Conservation (phyloP, 345 rosid genomes). For the Streptanthus diversifolius region DNA sequence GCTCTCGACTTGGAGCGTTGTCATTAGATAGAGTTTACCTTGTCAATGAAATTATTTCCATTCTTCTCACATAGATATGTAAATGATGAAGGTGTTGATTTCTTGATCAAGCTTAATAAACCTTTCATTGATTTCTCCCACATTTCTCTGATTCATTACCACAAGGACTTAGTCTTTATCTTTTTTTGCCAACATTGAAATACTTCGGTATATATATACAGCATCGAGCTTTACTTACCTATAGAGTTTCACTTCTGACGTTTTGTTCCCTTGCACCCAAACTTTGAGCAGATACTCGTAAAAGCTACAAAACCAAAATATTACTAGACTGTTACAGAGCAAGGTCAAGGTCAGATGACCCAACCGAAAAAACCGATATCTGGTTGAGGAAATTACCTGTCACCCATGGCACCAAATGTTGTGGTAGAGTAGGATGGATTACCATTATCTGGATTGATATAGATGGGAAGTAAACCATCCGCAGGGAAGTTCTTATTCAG, state of each 20-base stretch:
- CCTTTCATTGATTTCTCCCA: conserved; percentile 99
- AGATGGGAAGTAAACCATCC: conserved; percentile 94
- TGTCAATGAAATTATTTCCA: conserved; percentile 57
- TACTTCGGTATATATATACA: not conserved
- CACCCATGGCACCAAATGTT: conserved; percentile 99
- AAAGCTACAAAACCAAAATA: conserved; percentile 54
- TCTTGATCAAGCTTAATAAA: conserved; percentile 66
- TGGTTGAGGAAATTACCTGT: conserved; percentile 53
- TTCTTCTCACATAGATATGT: conserved; percentile 83
- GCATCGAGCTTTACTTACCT: conserved; percentile 44
- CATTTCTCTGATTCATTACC: conserved; percentile 65
- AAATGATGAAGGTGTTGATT: conserved; percentile 82
- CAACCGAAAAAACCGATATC: not conserved
- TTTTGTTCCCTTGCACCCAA: conserved; percentile 95
- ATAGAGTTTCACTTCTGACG: conserved; percentile 63
- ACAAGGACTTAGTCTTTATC: not conserved
- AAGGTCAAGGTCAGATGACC: not conserved
- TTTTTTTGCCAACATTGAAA: not conserved
- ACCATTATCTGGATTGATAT: conserved; percentile 62
- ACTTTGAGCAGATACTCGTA: conserved; percentile 97
- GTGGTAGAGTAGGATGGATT: conserved; percentile 59
- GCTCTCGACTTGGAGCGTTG: not conserved
- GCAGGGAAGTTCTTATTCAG: conserved; percentile 78
- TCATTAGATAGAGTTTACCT: conserved; percentile 45
- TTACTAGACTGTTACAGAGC: not conserved